phyloP scores from a whole-genome alignment of 192 early-diverging fungal species.

The Borealophlyctis nickersoniae region DNA sequence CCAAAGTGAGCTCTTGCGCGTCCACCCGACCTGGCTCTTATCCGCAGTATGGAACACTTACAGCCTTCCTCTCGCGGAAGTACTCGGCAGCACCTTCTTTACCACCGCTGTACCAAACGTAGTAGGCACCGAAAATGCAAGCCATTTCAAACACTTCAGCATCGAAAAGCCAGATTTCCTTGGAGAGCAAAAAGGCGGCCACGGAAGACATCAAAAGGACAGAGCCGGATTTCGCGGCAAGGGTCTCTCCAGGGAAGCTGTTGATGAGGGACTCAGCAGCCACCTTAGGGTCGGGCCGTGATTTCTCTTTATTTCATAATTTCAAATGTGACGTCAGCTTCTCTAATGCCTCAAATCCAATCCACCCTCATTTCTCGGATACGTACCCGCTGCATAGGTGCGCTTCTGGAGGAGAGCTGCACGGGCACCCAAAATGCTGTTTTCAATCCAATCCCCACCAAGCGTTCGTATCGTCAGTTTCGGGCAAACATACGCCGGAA shows the following conservation, averaged over 20 bases:
- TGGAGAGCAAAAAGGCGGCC: slow-evolving; percentile 85
- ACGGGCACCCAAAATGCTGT: too few relatives aligned
- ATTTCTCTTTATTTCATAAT: too few relatives aligned
- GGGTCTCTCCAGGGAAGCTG: slow-evolving; percentile 83
- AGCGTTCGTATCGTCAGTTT: too few relatives aligned
- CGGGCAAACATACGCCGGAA: too few relatives aligned
- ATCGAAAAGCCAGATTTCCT: slow-evolving; percentile 97
- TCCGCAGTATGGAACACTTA: slow-evolving; percentile 18
- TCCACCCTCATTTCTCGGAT: too few relatives aligned
- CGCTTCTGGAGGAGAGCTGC: too few relatives aligned
- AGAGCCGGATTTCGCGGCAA: slow-evolving; percentile 85
- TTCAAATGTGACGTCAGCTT: too few relatives aligned
- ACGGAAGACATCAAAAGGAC: slow-evolving; percentile 79
- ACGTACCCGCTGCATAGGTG: too few relatives aligned
- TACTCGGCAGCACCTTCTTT: slow-evolving; percentile 83
- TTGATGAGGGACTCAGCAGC: slow-evolving; percentile 91
- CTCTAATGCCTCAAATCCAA: too few relatives aligned
- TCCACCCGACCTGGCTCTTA: slow-evolving; percentile 6
- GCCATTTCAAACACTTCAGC: slow-evolving; percentile 85
- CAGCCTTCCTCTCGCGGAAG: slow-evolving; percentile 49
- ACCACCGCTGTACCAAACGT: slow-evolving; percentile 71
- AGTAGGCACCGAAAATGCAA: slow-evolving; percentile 75
- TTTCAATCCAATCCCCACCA: too few relatives aligned
- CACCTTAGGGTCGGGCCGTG: slow-evolving; percentile 64
- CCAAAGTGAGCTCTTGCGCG: not conserved